Base-by-base conservation (phyloP, 192 early-diverging fungal genomes). In the Blastocladiella britannica region DNA sequence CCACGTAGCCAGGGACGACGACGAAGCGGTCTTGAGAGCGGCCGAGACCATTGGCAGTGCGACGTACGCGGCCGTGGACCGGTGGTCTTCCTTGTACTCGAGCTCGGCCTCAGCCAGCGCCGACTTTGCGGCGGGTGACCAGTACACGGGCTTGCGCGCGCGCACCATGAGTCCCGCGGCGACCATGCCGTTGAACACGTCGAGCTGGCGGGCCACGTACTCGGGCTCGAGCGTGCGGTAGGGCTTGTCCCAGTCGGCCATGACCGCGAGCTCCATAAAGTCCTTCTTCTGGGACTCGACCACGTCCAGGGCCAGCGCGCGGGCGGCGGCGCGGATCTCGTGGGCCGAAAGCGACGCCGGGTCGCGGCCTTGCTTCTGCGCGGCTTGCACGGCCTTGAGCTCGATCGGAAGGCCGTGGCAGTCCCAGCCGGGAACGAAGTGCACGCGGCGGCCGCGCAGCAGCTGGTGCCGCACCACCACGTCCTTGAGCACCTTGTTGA, bases 401-500 rank as follows among this genome's bases (percentile, higher is more conserved):
- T 88, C 85, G 58, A 88, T 88, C 23, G 85, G 85, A 28, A 88
- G 62, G 5, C 85, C 85, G 56, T 88, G 85, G 29, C 81, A 82
- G 64, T 88, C 85, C 69, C 82, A 88, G 56, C 85, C 85, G 26
- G 85, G 85, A 4, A 78, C 73, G 57, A 81, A 87, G 65, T 71
- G 65, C 4, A 88, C 83, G 60, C 75, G 80, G 29, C 74, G 72
- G 28, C 85, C 85, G 30, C 72, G 71, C 60, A 84, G 74, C 2
- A 85, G 70, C 53, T 81, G 75, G 63, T 85, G 78, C 24, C 85
- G 74, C 61, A 83, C 81, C 37, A 84, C 67, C 26, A 88, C 81
- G 53, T 88, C 85, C 64, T 88, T 88, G 24, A 86, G 71, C 51
- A 88, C 72, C 67, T 84, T 85, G 71, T 88, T 88, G 67, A 88